Evolutionary conservation across 768 basidiomycete species (phyloP).

Genomic region (Sutorius australiensis): DNA sequence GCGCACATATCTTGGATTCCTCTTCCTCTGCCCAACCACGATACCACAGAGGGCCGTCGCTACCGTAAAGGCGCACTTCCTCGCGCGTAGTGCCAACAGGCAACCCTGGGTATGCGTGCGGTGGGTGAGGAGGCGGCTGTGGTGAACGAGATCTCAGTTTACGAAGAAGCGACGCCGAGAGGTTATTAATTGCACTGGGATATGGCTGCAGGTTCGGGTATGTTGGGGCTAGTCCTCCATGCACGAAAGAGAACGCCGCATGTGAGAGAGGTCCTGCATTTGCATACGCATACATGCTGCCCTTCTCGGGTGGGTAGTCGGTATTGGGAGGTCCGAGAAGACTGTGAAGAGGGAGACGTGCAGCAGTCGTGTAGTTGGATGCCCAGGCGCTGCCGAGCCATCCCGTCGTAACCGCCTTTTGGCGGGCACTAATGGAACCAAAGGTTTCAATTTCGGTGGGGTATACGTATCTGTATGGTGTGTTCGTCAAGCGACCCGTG

Average conservation of each 20-base stretch:
- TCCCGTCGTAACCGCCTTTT: constrained; percentile 71
- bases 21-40: constrained; percentile 83
- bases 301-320: constrained; percentile 44
- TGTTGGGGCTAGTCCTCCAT: constrained; percentile 82
- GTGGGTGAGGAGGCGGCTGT: constrained; percentile 76
- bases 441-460: constrained; percentile 80
- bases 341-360: constrained; percentile 77
- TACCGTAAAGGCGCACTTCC: constrained; percentile 68
- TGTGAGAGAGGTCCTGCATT: constrained; percentile 56
- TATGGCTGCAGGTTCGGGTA: constrained; percentile 78
- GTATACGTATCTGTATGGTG: constrained; percentile 68
- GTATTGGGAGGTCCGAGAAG: constrained; percentile 66
- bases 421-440: constrained; percentile 65
- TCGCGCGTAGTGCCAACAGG: constrained; percentile 61
- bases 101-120: constrained; percentile 66
- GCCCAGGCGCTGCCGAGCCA: constrained; percentile 82
- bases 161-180: constrained; percentile 64
- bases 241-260: constrained; percentile 86
- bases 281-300: constrained; percentile 30
- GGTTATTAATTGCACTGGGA: constrained; percentile 74
- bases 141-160: constrained; percentile 66
- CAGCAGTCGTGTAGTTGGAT: constrained; percentile 75
- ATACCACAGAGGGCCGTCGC: constrained; percentile 91
- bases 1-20: constrained; percentile 65
- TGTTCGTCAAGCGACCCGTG: constrained; percentile 4